Evolutionary conservation across 257 asterid species (phyloP).

Genomic region (Gentiana dahurica): DNA sequence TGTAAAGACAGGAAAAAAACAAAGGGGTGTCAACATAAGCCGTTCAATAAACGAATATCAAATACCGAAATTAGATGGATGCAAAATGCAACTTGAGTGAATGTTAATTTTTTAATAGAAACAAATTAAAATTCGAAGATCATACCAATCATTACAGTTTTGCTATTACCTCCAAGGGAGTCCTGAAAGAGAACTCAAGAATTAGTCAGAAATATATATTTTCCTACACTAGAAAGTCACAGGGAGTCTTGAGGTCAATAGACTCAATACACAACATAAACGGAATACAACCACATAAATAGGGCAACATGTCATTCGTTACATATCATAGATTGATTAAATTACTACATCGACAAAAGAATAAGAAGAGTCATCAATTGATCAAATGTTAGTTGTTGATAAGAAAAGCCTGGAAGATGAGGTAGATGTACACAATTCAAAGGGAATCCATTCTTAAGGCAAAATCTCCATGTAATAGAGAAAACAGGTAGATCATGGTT

Average conservation of each 20-base stretch:
- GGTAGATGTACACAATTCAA: too few species aligned
- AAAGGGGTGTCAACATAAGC: not conserved
- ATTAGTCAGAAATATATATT: conserved; percentile 10
- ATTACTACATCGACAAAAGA: too few species aligned
- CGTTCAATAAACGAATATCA: not conserved
- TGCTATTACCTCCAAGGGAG: conserved; percentile 96
- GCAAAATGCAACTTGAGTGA: not conserved
- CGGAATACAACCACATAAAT: too few species aligned
- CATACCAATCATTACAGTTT: conserved; percentile 97
- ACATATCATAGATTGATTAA: too few species aligned
- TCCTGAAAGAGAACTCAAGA: conserved; percentile 41
- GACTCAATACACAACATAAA: too few species aligned
- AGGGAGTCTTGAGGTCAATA: not conserved
- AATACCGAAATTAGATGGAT: not conserved
- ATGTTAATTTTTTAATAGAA: not conserved
- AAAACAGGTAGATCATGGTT: too few species aligned
- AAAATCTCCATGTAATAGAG: too few species aligned
- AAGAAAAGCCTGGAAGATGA: too few species aligned
- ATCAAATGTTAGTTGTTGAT: too few species aligned
- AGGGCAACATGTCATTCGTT: too few species aligned
- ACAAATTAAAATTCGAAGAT: conserved; percentile 5
- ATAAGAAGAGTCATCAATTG: too few species aligned
- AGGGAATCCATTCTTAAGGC: too few species aligned
- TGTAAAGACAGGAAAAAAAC: conserved; percentile 2
- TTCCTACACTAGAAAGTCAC: not conserved